Percentiles rank a stretch among this genome's conserved stretches.
Evolutionary conservation across 129 eudicot species (phyloP).

Genomic region (Heracleum sosnowskyi): DNA sequence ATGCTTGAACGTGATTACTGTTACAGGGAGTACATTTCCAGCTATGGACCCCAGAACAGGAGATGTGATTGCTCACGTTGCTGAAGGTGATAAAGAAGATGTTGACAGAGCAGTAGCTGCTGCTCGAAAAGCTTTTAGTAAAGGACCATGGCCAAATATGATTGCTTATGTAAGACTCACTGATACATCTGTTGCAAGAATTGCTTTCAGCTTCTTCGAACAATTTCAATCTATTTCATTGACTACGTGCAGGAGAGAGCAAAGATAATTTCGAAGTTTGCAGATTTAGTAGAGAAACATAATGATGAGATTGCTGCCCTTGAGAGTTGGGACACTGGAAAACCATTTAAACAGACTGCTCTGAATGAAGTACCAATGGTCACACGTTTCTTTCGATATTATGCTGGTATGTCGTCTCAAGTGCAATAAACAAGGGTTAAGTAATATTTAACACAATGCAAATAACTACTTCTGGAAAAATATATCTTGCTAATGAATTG

Average conservation of each 20-base stretch:
- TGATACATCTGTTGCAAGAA: not conserved
- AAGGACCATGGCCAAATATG: constrained; percentile 78
- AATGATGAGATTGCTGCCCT: constrained; percentile 63
- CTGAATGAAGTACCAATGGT: constrained; percentile 46
- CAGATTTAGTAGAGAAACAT: constrained; percentile 57
- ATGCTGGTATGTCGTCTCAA: constrained; percentile 43
- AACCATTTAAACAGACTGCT: constrained; percentile 48
- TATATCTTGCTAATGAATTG: not conserved
- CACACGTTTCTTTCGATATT: constrained; percentile 45
- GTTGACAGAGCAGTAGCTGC: constrained; percentile 58
- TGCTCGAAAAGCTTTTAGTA: constrained; percentile 67
- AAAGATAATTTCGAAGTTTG: constrained; percentile 38
- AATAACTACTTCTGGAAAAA: not conserved
- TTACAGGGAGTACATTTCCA: constrained; percentile 51
- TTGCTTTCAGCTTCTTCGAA: not conserved
- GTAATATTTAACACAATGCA: not conserved
- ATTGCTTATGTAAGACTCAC: constrained; percentile 50
- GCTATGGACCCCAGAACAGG: constrained; percentile 67
- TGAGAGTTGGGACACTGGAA: constrained; percentile 72
- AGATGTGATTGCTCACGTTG: constrained; percentile 52
- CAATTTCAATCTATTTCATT: not conserved
- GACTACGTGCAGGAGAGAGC: constrained; percentile 42
- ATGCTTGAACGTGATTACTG: not conserved
- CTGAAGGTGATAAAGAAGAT: constrained; percentile 71
- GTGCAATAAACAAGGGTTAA: not conserved